Base-by-base conservation (phyloP, 495 filamentous ascomycete species). In the Penicillium bovifimosum region DNA sequence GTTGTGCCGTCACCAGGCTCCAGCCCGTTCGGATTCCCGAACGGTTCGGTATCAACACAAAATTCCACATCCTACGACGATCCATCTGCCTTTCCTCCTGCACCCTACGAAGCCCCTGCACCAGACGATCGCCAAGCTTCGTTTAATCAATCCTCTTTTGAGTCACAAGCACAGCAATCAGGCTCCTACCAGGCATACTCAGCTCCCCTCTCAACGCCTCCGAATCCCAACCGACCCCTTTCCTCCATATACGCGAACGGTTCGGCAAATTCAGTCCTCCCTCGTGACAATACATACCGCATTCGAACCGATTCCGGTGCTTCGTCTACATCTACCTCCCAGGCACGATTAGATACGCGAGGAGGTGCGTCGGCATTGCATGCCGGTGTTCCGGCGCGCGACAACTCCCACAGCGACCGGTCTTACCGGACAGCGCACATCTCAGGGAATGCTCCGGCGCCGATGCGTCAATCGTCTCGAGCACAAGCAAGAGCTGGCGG, bases 391-490 rank as follows among this genome's bases (percentile, higher is more conserved):
- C 84, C 82, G 6, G 76, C 79, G 31, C 77, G 87, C 59, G 86
- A 93, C 58, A 74, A 77, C 31, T 90, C 82, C 61, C 84, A 88
- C 56, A 82, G 79, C 58, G 86, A 85, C 59, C 82, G 81, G 56
- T 75, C 78, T 46, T 90, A 84, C 62, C 76, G 79, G 51, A 81
- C 81, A 54, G 72, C 75, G 49, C 80, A 82, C 29, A 73, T 82
- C 31, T 52, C 73, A 26, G 79, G 77, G 1, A 86, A 79, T 61
- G 77, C 75, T n/a, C 74, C 76, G 33, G 58, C 70, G 40, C 75
- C 80, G 29, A 77, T 80, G 61, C 74, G 74, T 36, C 72, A 76
- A 52, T 53, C 69, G 11, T 77, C 74, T 26, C 66, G 71, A 53
- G 66, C 70, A 32, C 63, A 78, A 58, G 63, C 74, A 61, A 63